Evolutionary conservation across 768 basidiomycete species (phyloP).

Genomic region (Amanita brunnescens): DNA sequence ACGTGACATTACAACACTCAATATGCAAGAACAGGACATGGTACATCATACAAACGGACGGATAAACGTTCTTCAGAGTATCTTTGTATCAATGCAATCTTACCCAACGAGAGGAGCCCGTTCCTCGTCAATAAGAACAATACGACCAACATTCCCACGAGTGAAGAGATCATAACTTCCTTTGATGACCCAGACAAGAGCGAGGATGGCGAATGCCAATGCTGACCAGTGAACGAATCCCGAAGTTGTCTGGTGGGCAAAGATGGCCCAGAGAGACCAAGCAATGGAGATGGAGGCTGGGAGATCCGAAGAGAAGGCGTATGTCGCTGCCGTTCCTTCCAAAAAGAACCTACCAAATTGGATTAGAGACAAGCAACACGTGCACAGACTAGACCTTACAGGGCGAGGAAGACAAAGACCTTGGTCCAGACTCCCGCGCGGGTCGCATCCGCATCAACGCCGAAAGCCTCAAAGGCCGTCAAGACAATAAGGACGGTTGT

Average conservation of each 20-base stretch:
- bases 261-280: constrained; percentile 94
- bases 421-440: constrained; percentile 84
- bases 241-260: constrained; percentile 56
- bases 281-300: constrained; percentile 87
- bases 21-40: background rate
- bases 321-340: constrained; percentile 85
- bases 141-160: constrained; percentile 38
- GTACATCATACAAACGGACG: background rate
- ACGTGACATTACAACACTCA: constrained; percentile 4
- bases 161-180: constrained; percentile 49
- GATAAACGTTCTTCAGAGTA: constrained; percentile 5
- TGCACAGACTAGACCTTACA: constrained; percentile 41
- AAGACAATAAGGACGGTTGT: constrained; percentile 77
- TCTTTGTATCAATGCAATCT: background rate
- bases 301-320: constrained; percentile 89
- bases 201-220: constrained; percentile 76
- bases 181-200: constrained; percentile 80
- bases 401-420: constrained; percentile 87
- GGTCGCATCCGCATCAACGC: constrained; percentile 58
- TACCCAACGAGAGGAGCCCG: constrained; percentile 66
- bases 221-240: constrained; percentile 89
- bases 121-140: constrained; percentile 74
- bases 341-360: constrained; percentile 65
- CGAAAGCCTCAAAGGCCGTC: constrained; percentile 84
- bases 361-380: background rate